Conservation (phyloP, 2,329 filamentous ascomycete genomes). For the Pseudofabraea citricarpa region DNA sequence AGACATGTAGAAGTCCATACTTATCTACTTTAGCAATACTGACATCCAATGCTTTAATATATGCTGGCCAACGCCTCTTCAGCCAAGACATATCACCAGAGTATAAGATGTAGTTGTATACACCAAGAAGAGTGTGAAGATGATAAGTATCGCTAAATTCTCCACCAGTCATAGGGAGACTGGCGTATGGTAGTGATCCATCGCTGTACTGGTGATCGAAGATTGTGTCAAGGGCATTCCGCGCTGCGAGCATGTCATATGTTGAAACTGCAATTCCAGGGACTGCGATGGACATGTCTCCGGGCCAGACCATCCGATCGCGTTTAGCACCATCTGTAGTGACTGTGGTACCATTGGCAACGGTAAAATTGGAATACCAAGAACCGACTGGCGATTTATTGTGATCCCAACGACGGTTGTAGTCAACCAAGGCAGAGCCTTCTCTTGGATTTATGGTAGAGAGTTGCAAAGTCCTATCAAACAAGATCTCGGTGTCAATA, state of each 20-base stretch:
- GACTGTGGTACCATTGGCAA: constrained; percentile 25
- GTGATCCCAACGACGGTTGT: constrained; percentile 28
- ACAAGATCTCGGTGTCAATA: constrained; percentile 53
- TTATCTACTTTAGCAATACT: constrained; percentile 39
- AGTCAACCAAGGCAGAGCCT: constrained; percentile 30
- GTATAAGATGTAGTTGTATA: constrained; percentile 53
- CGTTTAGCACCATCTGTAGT: constrained; percentile 51
- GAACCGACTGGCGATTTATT: constrained; percentile 23
- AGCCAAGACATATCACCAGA: constrained; percentile 50
- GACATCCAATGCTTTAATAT: constrained; percentile 39
- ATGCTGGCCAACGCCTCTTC: constrained; percentile 41
- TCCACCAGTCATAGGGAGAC: constrained; percentile 39
- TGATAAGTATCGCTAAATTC: constrained; percentile 52
- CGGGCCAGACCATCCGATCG: constrained; percentile 56
- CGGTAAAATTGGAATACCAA: constrained; percentile 29
- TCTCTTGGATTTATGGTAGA: constrained; percentile 31
- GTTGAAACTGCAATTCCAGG: constrained; percentile 50
- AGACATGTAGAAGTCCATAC: constrained; percentile 28
- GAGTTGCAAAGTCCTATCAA: constrained; percentile 46
- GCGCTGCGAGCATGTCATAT: constrained; percentile 41
- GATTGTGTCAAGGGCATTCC: constrained; percentile 44
- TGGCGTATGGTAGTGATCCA: constrained; percentile 45
- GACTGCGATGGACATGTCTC: constrained; percentile 55
- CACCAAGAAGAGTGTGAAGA: constrained; percentile 52
- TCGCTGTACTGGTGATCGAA: constrained; percentile 35